Evolutionary conservation across 2,329 filamentous ascomycete species (phyloP).

Genomic region (Penicillium sp.): DNA sequence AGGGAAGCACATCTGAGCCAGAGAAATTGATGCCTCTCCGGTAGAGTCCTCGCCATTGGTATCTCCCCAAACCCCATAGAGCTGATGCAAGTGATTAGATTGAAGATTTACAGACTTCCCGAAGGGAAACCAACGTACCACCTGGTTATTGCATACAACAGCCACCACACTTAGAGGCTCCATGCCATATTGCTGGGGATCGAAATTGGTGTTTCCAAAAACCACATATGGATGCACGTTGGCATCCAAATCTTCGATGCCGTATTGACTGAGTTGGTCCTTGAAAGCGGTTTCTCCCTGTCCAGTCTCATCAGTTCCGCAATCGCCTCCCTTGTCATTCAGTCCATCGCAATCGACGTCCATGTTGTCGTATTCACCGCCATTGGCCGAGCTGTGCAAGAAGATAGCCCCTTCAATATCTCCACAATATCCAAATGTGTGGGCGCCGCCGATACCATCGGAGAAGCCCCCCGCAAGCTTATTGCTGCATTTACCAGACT

Average conservation of each 20-base stretch:
- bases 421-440: constrained; percentile 51
- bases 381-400: constrained; percentile 49
- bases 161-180: constrained; percentile 60
- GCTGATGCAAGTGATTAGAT: constrained; percentile 32
- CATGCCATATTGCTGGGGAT: constrained; percentile 50
- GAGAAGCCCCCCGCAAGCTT: constrained; percentile 23
- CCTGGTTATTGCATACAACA: constrained; percentile 56
- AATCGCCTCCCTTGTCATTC: constrained; percentile 51
- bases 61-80: constrained; percentile 66
- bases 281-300: constrained; percentile 54
- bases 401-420: constrained; percentile 56
- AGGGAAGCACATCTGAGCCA: constrained; percentile 63
- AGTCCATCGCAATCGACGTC: constrained; percentile 64
- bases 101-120: too few species aligned
- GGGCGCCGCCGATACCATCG: constrained; percentile 18
- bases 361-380: constrained; percentile 54
- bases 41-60: constrained; percentile 62
- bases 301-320: constrained; percentile 47
- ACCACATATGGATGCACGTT: constrained; percentile 59
- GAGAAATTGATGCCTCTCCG: constrained; percentile 62
- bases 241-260: constrained; percentile 54
- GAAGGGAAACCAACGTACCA: constrained; percentile 38
- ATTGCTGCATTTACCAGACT: constrained; percentile 25
- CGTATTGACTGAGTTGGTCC: constrained; percentile 43
- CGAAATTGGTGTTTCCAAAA: constrained; percentile 55